Evolutionary conservation across 176 grass and related monocot genomes (phyloP), one percentile per base, ranked within the genome.

Genomic region (Triticum monococcum): DNA sequence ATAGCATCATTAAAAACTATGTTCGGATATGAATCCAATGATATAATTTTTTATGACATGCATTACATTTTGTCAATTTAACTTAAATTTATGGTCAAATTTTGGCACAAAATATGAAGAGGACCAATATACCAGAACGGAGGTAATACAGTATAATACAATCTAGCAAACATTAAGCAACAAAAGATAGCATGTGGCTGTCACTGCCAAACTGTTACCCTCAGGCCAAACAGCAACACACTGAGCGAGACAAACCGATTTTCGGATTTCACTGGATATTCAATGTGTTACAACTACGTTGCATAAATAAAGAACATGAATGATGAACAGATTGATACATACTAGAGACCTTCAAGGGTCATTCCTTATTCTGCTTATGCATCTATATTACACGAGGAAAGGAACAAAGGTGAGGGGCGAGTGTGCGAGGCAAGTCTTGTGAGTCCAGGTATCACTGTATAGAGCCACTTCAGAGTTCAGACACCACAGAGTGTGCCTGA

Each of bases 331-430:
- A 50, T 88, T 84, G 18, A 63, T 88, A 88, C 81, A 88, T 52
- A 22, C 31, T 78, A 82, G 22, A 54, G 81, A 80, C 61, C 48
- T 63, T 84, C 32, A 24, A 68, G 64, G 22, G 4, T 20, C 28
- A 74, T 84, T 76, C 81, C 72, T 88, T 91, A 76, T 68, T 81
- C 37, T 70, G 74, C 69, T 54, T 77, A 62, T 31, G 69, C n/a
- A 80, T 85, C 60, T 91, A 91, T 69, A 88, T 81, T 85, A 91
- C 89, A 91, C 31, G 81, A 76, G 38, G 22, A 90, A 84, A 76
- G 25, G 37, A 80, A 84, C 63, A 68, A 86, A 69, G 12, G 68
- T 13, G 12, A 40, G 22, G 59, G 26, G 25, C 1, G 5, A 69
- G 68, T 60, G 60, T 6, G 36, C 45, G 45, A 64, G n/a, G n/a